Conservation (phyloP, 1,284 basidiomycete genomes). For the Cutaneotrichosporon cyanovorans region DNA sequence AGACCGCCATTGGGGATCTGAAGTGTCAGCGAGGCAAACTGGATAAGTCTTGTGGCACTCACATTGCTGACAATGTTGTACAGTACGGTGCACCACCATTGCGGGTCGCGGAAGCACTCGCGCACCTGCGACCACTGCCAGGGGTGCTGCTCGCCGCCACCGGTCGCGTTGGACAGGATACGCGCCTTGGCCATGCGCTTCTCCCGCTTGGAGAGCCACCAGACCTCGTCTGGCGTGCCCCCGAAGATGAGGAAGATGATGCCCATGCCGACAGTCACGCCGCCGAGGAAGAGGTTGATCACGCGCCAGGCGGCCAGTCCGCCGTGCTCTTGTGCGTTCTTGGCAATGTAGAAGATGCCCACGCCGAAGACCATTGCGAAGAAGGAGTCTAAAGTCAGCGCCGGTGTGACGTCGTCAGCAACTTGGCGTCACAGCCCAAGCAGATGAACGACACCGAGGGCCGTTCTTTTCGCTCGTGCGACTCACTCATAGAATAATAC, state of each 20-base stretch:
- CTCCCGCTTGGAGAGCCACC: slow-evolving; percentile 25
- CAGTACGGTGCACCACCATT: slow-evolving; percentile 19
- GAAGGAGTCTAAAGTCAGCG: slow-evolving; percentile 18
- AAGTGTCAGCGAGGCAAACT: no score
- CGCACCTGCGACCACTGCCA: slow-evolving; percentile 24
- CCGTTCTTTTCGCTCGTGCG: no score
- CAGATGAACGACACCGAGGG: slow-evolving; percentile 15
- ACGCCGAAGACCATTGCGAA: slow-evolving; percentile 21
- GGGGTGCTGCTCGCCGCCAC: slow-evolving; percentile 13
- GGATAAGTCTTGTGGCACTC: no score
- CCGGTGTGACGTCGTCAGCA: no score
- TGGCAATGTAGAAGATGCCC: slow-evolving; percentile 24
- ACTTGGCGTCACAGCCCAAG: slow-evolving; percentile 14
- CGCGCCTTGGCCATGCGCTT: slow-evolving; percentile 27
- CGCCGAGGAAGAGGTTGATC: slow-evolving; percentile 33
- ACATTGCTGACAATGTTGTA: slow-evolving; percentile 18
- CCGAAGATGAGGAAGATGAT: slow-evolving; percentile 23
- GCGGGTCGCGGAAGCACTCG: slow-evolving; percentile 21
- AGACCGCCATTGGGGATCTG: slow-evolving; percentile 27
- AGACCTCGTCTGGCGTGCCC: slow-evolving; percentile 26
- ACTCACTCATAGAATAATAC: slow-evolving; percentile 27
- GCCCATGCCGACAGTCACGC: slow-evolving; percentile 22
- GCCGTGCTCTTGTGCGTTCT: slow-evolving; percentile 14
- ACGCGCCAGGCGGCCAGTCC: slow-evolving; percentile 27
- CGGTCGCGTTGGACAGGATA: slow-evolving; percentile 13